Conservation (phyloP, 257 asterid species). For the Plantago ovata region DNA sequence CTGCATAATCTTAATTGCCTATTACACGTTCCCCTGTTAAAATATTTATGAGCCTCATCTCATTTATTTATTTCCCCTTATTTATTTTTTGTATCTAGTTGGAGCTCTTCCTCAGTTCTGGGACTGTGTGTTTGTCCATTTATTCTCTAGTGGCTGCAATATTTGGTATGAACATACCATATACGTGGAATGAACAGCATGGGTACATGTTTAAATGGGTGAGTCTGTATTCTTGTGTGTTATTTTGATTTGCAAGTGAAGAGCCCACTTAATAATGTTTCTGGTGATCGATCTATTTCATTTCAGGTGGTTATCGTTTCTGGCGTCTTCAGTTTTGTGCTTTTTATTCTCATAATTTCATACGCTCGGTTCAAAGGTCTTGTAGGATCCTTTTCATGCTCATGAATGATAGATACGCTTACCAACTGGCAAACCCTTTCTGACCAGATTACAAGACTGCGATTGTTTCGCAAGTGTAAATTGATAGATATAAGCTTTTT, state of each 20-base stretch:
- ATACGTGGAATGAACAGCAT: slow-evolving; percentile 54
- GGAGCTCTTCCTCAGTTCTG: slow-evolving; percentile 88
- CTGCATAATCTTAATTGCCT: not conserved
- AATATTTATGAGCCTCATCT: not conserved
- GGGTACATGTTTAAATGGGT: slow-evolving; percentile 94
- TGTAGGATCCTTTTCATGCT: slow-evolving; percentile 44
- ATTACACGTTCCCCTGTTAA: not conserved
- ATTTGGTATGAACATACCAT: slow-evolving; percentile 92
- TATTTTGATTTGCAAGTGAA: too few species aligned
- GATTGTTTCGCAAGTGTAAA: too few species aligned
- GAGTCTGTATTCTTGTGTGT: slow-evolving; percentile 1
- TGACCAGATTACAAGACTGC: too few species aligned
- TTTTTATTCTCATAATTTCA: slow-evolving; percentile 46
- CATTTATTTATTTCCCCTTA: not conserved
- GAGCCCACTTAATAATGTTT: too few species aligned
- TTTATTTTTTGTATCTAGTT: slow-evolving; percentile 39
- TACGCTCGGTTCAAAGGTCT: slow-evolving; percentile 81
- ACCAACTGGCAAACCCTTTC: too few species aligned
- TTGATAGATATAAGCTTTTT: too few species aligned
- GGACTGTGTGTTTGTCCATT: slow-evolving; percentile 54
- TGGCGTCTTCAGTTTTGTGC: slow-evolving; percentile 26
- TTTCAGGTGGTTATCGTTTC: slow-evolving; percentile 49
- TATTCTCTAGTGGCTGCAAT: slow-evolving; percentile 69
- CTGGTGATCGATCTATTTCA: slow-evolving; percentile 3
- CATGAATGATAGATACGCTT: not conserved